Evolutionary conservation across 2,329 filamentous ascomycete genomes (phyloP).

Genomic region (Claviceps citrina): DNA sequence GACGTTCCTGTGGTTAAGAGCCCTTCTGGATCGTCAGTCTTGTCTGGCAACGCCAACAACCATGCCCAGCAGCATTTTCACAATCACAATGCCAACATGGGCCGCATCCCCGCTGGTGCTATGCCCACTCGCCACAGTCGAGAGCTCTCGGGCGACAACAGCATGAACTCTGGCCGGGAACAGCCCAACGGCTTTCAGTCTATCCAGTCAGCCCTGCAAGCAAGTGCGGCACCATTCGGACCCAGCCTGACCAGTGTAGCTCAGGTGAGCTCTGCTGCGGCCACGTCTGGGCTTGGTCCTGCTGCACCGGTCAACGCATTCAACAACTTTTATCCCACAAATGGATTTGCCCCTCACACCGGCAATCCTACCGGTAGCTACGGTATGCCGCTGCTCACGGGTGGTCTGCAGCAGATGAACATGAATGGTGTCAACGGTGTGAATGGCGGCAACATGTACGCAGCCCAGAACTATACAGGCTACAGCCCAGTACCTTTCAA

Average conservation of each 20-base stretch:
- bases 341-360: constrained; percentile 16
- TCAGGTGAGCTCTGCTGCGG: constrained; percentile 12
- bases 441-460: constrained; percentile 31
- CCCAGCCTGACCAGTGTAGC: constrained; percentile 30
- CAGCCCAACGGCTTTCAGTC: constrained; percentile 37
- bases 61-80: constrained; percentile 51
- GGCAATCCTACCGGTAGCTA: constrained; percentile 10
- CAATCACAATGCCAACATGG: constrained; percentile 69
- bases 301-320: constrained; percentile 14
- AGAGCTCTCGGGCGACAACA: constrained; percentile 45
- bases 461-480: constrained; percentile 40
- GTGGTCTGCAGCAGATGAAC: constrained; percentile 53
- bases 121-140: constrained; percentile 56
- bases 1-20: constrained; percentile 78
- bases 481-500: constrained; percentile 38
- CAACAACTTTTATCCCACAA: constrained; percentile 19
- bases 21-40: constrained; percentile 31
- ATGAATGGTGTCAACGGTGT: constrained; percentile 30
- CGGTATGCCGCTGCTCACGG: constrained; percentile 38
- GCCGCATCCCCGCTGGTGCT: constrained; percentile 56
- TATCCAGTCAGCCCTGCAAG: constrained; percentile 61
- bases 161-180: constrained; percentile 25
- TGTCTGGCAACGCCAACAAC: constrained; percentile 35
- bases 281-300: constrained; percentile 13
- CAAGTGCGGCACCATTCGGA: constrained; percentile 65